Percentiles rank a stretch among this genome's conserved stretches.
phyloP scores from a whole-genome alignment of 169 alveolate species.

The Cryptosporidium viatorum region DNA sequence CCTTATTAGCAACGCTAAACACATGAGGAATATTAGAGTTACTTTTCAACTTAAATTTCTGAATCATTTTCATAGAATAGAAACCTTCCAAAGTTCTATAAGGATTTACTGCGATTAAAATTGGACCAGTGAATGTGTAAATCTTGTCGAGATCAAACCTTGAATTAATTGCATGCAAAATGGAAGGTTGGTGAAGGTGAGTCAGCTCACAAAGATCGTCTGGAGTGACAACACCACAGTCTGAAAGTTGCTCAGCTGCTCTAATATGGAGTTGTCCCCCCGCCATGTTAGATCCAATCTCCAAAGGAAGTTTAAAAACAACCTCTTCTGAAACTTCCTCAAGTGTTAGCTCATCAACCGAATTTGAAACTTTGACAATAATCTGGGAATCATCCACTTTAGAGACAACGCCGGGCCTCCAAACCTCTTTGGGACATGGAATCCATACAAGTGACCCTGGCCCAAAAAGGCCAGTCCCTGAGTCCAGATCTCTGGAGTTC shows the following conservation, averaged over 20 bases:
- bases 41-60: conserved; percentile 30
- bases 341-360: conserved; percentile 48
- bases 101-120: conserved; percentile 97
- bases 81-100: conserved; percentile 84
- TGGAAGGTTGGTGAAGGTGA: conserved; percentile 92
- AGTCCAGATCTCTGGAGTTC: conserved; percentile 11
- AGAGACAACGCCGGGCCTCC: conserved; percentile 70
- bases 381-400: conserved; percentile 20
- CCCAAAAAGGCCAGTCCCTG: conserved; percentile 5
- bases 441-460: conserved; percentile 72
- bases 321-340: conserved; percentile 63
- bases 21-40: conserved; percentile 90
- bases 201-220: conserved; percentile 89
- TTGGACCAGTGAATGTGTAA: conserved; percentile 97
- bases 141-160: conserved; percentile 91
- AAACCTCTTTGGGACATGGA: conserved; percentile 72
- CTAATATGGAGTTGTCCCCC: conserved; percentile 20
- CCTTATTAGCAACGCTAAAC: conserved; percentile 93
- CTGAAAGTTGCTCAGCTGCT: conserved; percentile 59
- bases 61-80: conserved; percentile 77
- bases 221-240: conserved; percentile 80
- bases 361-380: conserved; percentile 21
- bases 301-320: conserved; percentile 17
- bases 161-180: conserved; percentile 90
- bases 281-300: background rate